Conservation (phyloP, 257 asterid genomes). For the Plectranthus barbatus region DNA sequence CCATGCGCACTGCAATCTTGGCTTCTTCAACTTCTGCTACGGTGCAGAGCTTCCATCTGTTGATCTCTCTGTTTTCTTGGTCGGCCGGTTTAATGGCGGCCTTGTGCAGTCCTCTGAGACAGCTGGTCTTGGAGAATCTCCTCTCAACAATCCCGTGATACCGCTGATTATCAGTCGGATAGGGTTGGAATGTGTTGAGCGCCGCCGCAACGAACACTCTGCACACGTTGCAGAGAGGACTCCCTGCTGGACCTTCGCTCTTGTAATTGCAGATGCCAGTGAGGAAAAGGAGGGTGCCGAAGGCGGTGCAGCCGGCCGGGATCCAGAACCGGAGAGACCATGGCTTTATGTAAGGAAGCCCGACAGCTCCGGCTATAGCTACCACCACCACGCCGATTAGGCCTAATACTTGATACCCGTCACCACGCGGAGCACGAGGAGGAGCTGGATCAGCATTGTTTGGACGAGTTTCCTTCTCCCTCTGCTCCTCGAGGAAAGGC, state of each 20-base stretch:
- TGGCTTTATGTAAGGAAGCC: constrained; percentile 46
- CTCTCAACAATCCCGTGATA: neutral
- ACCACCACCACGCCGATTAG: neutral
- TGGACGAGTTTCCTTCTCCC: too few species aligned
- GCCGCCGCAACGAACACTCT: neutral
- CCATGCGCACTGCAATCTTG: constrained; percentile 1
- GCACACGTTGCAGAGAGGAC: neutral
- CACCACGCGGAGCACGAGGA: neutral
- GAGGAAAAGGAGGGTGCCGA: constrained; percentile 27
- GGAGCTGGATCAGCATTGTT: too few species aligned
- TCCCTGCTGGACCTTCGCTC: neutral
- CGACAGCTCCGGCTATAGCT: constrained; percentile 25
- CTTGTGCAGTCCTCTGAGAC: constrained; percentile 39
- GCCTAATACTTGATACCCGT: neutral
- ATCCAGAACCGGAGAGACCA: constrained; percentile 40
- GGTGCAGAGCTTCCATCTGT: constrained; percentile 31
- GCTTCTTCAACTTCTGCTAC: constrained; percentile 18
- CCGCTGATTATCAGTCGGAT: neutral
- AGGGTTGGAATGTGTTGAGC: neutral
- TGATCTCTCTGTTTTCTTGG: neutral
- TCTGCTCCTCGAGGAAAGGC: constrained; percentile 22
- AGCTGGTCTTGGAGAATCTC: constrained; percentile 14
- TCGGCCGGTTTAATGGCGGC: constrained; percentile 27
- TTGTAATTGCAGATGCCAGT: neutral
- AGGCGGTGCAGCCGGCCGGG: constrained; percentile 33